Base-by-base conservation (phyloP, 2,329 filamentous ascomycete genomes). In the Xylaria sp. region DNA sequence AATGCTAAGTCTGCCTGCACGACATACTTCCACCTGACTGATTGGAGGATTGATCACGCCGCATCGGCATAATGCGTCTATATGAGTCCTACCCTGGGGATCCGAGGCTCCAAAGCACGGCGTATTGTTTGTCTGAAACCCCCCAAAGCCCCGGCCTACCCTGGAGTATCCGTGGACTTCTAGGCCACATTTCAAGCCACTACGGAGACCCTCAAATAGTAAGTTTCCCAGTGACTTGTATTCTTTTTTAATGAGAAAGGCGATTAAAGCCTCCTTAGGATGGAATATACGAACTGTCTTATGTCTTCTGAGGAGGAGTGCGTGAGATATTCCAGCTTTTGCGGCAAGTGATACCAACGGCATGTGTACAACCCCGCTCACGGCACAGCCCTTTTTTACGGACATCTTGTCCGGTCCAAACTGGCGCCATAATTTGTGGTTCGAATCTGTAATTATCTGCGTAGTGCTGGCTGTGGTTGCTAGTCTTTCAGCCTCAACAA, bases 41-140 rank as follows among this genome's bases (percentile, higher is more conserved):
- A 59, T 59, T 64, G 62, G 53, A 42, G 21, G 5, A 21, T 25
- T 9, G 47, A 16, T n/a, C 12, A 44, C 16, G 48, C 54, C 10
- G 32, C 5, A 21, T 27, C 42, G 37, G 44, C 32, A 51, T 37
- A 44, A 44, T 27, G 2, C 23, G n/a, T 42, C 35, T 25, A 42
- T 58, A 27, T 8, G 55, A 27, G 25, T 29, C 35, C 23, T 58
- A 12, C 21, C 21, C 29, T 44, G 47, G 63, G 47, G 57, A 37
- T 60, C 57, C 63, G 63, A 37, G 37, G 35, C 21, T 48, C 48
- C 18, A 50, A 37, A 57, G 16, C 18, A 51, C 27, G 47, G 63
- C 54, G 37, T 53, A 40, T 16, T 6, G 54, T 53, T 44, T 60
- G 54, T 42, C 57, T 60, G 40, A 50, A 60, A 47, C 27, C 37